Percentiles rank a stretch among this genome's conserved stretches.
Evolutionary conservation across 306 rosid genomes (phyloP).

Genomic region (Datisca glomerata): DNA sequence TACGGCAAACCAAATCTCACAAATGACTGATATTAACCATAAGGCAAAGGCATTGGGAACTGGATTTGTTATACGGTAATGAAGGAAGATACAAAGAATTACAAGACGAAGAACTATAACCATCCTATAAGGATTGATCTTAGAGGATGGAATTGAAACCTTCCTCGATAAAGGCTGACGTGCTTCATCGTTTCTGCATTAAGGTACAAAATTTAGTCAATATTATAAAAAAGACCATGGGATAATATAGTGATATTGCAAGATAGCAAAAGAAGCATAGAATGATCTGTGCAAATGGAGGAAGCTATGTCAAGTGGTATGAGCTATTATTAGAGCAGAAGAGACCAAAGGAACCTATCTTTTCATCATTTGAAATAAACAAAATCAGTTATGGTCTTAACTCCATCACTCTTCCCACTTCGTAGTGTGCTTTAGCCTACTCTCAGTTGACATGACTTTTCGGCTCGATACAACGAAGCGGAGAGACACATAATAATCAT

Average conservation of each 20-base stretch:
- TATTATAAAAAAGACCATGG: slow-evolving; percentile 1
- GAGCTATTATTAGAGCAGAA: no score
- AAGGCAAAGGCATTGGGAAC: slow-evolving; percentile 78
- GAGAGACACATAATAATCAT: no score
- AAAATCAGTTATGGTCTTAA: no score
- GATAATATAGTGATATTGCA: not conserved
- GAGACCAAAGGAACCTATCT: no score
- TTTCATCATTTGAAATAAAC: no score
- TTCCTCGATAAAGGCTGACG: slow-evolving; percentile 96
- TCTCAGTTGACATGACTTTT: no score
- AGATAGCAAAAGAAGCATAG: slow-evolving; percentile 9
- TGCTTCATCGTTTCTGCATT: slow-evolving; percentile 89
- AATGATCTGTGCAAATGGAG: slow-evolving; percentile 3
- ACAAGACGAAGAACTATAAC: slow-evolving; percentile 83
- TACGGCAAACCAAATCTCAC: slow-evolving; percentile 97
- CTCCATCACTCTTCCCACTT: no score
- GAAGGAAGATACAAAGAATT: slow-evolving; percentile 73
- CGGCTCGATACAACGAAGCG: no score
- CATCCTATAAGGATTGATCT: slow-evolving; percentile 92
- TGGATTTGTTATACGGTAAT: slow-evolving; percentile 88
- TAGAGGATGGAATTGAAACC: slow-evolving; percentile 92
- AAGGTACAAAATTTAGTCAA: not conserved
- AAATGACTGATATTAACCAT: slow-evolving; percentile 90
- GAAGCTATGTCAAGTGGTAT: not conserved
- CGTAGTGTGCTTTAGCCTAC: no score